Evolutionary conservation across 306 rosid genomes (phyloP).

Genomic region (Vigna reflexopilosa): DNA sequence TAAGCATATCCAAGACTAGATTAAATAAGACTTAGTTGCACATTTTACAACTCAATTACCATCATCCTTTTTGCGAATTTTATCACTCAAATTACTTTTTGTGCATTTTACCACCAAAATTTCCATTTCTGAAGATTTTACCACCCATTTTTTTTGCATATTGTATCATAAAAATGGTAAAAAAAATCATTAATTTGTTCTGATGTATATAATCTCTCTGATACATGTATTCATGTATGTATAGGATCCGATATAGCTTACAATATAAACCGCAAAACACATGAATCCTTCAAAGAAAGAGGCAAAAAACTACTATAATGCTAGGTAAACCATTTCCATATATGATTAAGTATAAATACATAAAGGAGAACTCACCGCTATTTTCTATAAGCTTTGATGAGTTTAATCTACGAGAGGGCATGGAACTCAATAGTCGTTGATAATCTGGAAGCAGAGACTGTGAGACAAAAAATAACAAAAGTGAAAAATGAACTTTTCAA

Average conservation of each 20-base stretch:
- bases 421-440: slow-evolving; percentile 95
- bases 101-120: no score
- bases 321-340: slow-evolving; percentile 15
- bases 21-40: no score
- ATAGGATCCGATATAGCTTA: slow-evolving; percentile 27
- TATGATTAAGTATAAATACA: slow-evolving; percentile 7
- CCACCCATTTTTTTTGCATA: no score
- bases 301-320: slow-evolving; percentile 32
- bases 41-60: no score
- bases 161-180: neutral
- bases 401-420: slow-evolving; percentile 95
- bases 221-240: neutral
- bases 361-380: slow-evolving; percentile 69
- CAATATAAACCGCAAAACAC: slow-evolving; percentile 16
- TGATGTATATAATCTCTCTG: neutral
- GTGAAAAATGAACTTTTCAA: slow-evolving; percentile 57
- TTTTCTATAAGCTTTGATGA: slow-evolving; percentile 95
- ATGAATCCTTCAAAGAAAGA: slow-evolving; percentile 23
- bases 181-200: neutral
- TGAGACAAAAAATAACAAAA: slow-evolving; percentile 56
- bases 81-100: no score
- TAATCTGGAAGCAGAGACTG: slow-evolving; percentile 99
- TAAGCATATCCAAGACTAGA: neutral
- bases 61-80: no score
- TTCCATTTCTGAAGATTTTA: no score